Evolutionary conservation across 805 yeast genomes (phyloP).

Genomic region (Spathaspora gorwiae): DNA sequence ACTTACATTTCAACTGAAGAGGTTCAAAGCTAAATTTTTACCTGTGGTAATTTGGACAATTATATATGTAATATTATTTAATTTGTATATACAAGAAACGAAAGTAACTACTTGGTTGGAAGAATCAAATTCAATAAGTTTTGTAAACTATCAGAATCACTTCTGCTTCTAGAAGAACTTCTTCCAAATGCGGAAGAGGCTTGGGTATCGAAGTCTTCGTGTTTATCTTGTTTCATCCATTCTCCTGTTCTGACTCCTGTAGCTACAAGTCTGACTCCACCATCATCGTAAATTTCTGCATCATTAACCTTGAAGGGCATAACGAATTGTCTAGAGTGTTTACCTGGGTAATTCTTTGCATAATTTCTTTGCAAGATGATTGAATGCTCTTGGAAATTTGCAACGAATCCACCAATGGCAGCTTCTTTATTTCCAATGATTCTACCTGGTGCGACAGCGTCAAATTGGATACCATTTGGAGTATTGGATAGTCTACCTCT

Average conservation of each 20-base stretch:
- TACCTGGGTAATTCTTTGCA: constrained; percentile 36
- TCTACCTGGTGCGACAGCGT: constrained; percentile 66
- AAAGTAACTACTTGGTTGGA: constrained; percentile 2
- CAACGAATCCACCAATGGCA: constrained; percentile 49
- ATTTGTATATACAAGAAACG: constrained; percentile 9
- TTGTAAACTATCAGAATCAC: constrained; percentile 21
- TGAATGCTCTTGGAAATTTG: constrained; percentile 32
- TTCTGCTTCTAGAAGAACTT: constrained; percentile 31
- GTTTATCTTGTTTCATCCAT: constrained; percentile 30
- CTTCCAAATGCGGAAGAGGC: constrained; percentile 28
- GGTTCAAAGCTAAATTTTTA: too few relatives aligned
- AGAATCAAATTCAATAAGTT: constrained; percentile 22
- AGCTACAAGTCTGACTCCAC: constrained; percentile 33
- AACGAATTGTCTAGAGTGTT: constrained; percentile 38
- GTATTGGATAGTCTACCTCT: constrained; percentile 64
- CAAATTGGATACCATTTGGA: constrained; percentile 63
- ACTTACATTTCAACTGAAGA: not conserved
- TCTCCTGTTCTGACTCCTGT: constrained; percentile 38
- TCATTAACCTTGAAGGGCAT: constrained; percentile 39
- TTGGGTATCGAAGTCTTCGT: constrained; percentile 19
- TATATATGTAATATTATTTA: not conserved
- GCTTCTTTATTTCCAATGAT: constrained; percentile 44
- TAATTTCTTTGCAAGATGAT: constrained; percentile 36
- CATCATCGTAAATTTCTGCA: constrained; percentile 34
- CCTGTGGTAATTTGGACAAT: not conserved